phyloP scores from a whole-genome alignment of 805 yeast genomes.

The Clavispora fructus region DNA sequence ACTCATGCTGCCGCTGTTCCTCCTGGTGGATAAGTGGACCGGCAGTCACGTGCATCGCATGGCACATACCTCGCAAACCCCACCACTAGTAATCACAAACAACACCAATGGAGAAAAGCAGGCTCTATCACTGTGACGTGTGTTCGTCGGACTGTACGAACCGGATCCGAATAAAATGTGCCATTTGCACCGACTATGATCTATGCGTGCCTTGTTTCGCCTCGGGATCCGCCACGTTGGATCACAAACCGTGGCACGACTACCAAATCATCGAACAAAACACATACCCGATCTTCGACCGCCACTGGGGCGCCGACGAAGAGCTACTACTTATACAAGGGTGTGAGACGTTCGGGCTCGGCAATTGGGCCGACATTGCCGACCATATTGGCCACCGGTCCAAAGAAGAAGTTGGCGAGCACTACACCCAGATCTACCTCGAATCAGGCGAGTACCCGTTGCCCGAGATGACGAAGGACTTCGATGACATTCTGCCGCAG shows the following conservation, averaged over 20 bases:
- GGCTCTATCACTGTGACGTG: slow-evolving; percentile 81
- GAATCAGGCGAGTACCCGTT: slow-evolving; percentile 74
- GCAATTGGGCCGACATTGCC: slow-evolving; percentile 97
- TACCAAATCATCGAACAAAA: slow-evolving; percentile 91
- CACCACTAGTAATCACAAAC: not conserved
- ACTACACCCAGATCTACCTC: slow-evolving; percentile 69
- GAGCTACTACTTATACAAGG: slow-evolving; percentile 86
- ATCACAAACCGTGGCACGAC: slow-evolving; percentile 92
- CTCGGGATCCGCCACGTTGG: slow-evolving; percentile 70
- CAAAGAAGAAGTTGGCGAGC: slow-evolving; percentile 85
- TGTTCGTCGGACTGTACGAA: slow-evolving; percentile 96
- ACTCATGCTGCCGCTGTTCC: no score
- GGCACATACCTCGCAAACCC: not conserved
- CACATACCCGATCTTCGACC: slow-evolving; percentile 84
- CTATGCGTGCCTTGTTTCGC: slow-evolving; percentile 98
- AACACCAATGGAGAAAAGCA: slow-evolving; percentile 32
- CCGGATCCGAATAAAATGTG: slow-evolving; percentile 86
- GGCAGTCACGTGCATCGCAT: not conserved
- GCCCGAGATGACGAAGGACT: slow-evolving; percentile 76
- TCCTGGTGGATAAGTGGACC: no score
- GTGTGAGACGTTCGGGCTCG: slow-evolving; percentile 84
- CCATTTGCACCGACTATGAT: slow-evolving; percentile 89
- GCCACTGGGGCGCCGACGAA: slow-evolving; percentile 98
- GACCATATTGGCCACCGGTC: slow-evolving; percentile 92
- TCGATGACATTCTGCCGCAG: slow-evolving; percentile 54